Evolutionary conservation across 2,329 filamentous ascomycete genomes (phyloP).

Genomic region (Xylariaceae sp.): DNA sequence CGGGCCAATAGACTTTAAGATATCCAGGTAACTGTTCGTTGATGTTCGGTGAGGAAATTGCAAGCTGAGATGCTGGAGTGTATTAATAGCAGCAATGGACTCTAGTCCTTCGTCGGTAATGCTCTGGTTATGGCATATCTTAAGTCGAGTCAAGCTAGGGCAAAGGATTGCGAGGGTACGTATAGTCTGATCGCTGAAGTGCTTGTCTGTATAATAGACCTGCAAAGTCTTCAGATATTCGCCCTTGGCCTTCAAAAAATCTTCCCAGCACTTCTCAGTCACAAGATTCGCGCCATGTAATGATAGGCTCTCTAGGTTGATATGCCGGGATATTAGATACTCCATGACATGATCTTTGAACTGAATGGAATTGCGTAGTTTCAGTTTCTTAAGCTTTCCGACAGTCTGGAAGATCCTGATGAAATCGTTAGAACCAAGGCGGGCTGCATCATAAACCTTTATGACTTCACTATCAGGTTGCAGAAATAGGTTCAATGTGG

Average conservation of each 20-base stretch:
- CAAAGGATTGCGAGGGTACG: slow-evolving; percentile 63
- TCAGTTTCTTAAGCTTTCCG: slow-evolving; percentile 64
- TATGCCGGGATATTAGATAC: slow-evolving; percentile 71
- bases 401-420: slow-evolving; percentile 75
- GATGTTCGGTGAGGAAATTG: slow-evolving; percentile 57
- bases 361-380: slow-evolving; percentile 81
- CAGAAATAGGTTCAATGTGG: slow-evolving; percentile 54
- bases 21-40: slow-evolving; percentile 52
- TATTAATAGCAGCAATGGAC: slow-evolving; percentile 56
- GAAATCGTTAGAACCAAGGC: slow-evolving; percentile 71
- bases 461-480: slow-evolving; percentile 47
- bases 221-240: slow-evolving; percentile 62
- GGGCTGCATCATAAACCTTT: slow-evolving; percentile 55
- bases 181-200: slow-evolving; percentile 65
- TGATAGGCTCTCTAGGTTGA: slow-evolving; percentile 66
- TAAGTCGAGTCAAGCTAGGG: slow-evolving; percentile 67
- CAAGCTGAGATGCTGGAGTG: slow-evolving; percentile 72
- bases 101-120: slow-evolving; percentile 63
- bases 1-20: slow-evolving; percentile 60
- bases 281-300: slow-evolving; percentile 83
- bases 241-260: slow-evolving; percentile 64
- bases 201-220: slow-evolving; percentile 78
- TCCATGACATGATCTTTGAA: slow-evolving; percentile 82
- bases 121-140: slow-evolving; percentile 75
- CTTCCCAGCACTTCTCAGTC: slow-evolving; percentile 69